A percentile compares a stretch with the other conserved stretches of the same genome.
Evolutionary conservation across 2,329 filamentous ascomycete genomes (phyloP).

Genomic region (Zymoseptoria brevis): DNA sequence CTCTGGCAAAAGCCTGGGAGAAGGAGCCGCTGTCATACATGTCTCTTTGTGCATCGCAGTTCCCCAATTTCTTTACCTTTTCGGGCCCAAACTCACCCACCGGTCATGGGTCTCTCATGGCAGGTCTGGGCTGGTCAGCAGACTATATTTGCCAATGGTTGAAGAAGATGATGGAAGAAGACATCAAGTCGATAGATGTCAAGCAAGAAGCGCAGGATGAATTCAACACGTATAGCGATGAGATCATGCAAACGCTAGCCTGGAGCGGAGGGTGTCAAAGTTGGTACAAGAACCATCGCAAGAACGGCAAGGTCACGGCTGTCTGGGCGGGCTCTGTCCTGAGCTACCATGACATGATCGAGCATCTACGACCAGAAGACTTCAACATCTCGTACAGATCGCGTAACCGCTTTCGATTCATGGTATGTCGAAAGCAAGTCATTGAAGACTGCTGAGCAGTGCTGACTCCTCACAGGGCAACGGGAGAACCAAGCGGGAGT

Average conservation of each 20-base stretch:
- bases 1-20: conserved; percentile 20
- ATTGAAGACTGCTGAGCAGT: not conserved
- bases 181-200: conserved; percentile 22
- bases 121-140: conserved; percentile 19
- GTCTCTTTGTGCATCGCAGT: conserved; percentile 19
- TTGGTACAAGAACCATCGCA: conserved; percentile 25
- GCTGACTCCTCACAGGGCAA: not conserved
- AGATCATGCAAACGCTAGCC: conserved; percentile 27
- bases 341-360: conserved; percentile 25
- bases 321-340: conserved; percentile 25
- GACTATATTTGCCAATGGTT: conserved; percentile 27
- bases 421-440: conserved; percentile 39
- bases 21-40: conserved; percentile 22
- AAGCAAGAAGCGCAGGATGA: conserved; percentile 24
- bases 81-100: conserved; percentile 18
- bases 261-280: conserved; percentile 26
- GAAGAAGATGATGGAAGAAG: conserved; percentile 24
- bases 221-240: conserved; percentile 25
- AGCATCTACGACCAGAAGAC: conserved; percentile 40
- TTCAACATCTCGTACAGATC: conserved; percentile 41
- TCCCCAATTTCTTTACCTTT: conserved; percentile 27
- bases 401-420: conserved; percentile 40
- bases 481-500: conserved; percentile 11
- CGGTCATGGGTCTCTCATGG: conserved; percentile 23
- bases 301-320: conserved; percentile 27